Percentiles rank a stretch among this genome's conserved stretches.
Evolutionary conservation across 768 basidiomycete genomes (phyloP).

Genomic region (Boletus vermiculosoides): DNA sequence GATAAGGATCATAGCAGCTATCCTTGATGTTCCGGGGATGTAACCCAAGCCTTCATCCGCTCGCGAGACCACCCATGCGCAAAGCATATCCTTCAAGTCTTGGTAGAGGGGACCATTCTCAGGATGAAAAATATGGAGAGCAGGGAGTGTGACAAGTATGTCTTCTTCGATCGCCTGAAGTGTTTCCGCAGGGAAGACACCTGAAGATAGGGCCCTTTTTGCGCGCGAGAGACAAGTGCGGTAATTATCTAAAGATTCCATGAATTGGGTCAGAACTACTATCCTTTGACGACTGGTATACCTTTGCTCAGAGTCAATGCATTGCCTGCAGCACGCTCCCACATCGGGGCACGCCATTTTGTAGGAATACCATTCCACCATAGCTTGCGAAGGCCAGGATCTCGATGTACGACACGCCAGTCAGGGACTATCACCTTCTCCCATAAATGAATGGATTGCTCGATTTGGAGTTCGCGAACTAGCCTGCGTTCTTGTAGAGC

Average conservation of each 20-base stretch:
- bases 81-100: constrained; percentile 80
- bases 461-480: constrained; percentile 63
- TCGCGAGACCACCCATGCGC: constrained; percentile 85
- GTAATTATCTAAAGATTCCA: constrained; percentile 51
- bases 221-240: constrained; percentile 71
- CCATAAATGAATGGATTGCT: constrained; percentile 72
- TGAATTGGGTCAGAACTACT: constrained; percentile 5
- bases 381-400: constrained; percentile 60
- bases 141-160: constrained; percentile 68
- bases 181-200: constrained; percentile 63
- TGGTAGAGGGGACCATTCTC: constrained; percentile 75
- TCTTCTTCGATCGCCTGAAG: constrained; percentile 71
- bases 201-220: constrained; percentile 62
- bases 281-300: constrained; percentile 25
- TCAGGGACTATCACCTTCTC: constrained; percentile 78
- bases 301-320: constrained; percentile 80
- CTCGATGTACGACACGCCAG: constrained; percentile 72
- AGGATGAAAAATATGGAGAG: constrained; percentile 76
- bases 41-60: constrained; percentile 83
- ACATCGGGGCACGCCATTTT: constrained; percentile 74
- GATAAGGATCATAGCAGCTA: constrained; percentile 84
- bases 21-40: constrained; percentile 60
- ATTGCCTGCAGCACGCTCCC: constrained; percentile 87
- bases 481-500: constrained; percentile 61
- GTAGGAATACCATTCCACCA: constrained; percentile 93